Base-by-base conservation (phyloP, 345 rosid species). In the Turnera subulata region DNA sequence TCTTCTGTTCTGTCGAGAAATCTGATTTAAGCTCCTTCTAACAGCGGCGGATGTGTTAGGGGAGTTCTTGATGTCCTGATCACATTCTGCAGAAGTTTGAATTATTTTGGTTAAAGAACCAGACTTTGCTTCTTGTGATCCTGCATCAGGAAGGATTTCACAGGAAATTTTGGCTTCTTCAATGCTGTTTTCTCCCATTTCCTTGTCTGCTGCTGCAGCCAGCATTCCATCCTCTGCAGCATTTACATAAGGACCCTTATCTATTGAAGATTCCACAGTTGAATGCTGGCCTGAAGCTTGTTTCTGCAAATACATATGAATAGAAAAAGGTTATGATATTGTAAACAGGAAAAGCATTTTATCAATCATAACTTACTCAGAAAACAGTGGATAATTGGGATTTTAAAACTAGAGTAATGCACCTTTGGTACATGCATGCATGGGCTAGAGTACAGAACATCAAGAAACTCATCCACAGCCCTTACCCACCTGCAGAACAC, bases 401-500 rank as follows among this genome's bases (percentile, higher is more conserved):
- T 24, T 38, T 55, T 11, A 24, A 5, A 20, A 61, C 57, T 2
- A n/a, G n/a, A n/a, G n/a, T n/a, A n/a, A n/a, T 62, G 43, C 65
- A 82, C 86, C 83, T 80, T 82, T 61, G 72, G 82, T 42, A 68
- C 67, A 59, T 88, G 94, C 88, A 88, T 86, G 58, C 73, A 50
- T 16, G 76, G 78, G 70, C 95, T 83, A 53, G 84, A 61, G 63
- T 72, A 77, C 25, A 91, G 83, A 25, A 74, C 78, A 12, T 66
- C 62, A 60, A 88, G 93, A 78, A 78, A 86, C 73, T 91, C 98
- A 52, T 72, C 71, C 38, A 74, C 69, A 47, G 95, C 96, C 65
- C 92, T 79, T 18, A 89, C 92, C 96, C 98, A 91, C 96, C 96
- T 88, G 84, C 72, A 57, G 37, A 26, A 2, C 15, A 49, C 48